Evolutionary conservation across 2,329 filamentous ascomycete species (phyloP), one percentile per base, ranked within the genome.

Genomic region (Fusarium fujikuroi): DNA sequence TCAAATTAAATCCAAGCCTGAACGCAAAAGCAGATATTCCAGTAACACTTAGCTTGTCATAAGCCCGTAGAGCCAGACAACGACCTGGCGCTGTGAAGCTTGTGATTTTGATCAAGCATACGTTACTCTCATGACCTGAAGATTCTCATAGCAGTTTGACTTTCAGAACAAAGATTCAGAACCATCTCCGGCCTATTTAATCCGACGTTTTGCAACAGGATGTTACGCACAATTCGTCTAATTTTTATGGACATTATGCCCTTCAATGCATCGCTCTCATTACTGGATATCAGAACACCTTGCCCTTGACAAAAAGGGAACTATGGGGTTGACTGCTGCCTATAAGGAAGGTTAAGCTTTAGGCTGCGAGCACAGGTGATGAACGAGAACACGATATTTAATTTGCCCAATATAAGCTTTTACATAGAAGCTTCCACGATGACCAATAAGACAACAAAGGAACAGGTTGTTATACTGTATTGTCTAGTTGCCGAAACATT

Each of bases 101-200:
- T 16, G 9, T 43, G 42, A 21, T n/a, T 6, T 14, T 7, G 11
- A 23, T 23, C n/a, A 14, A 23, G 10, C 5, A 11, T 25, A 6
- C n/a, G 7, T 25, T 7, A 23, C 5, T 9, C 11, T 23, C 42
- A 44, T 16, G 15, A 43, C n/a, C n/a, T 9, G 9, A 23, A 42
- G 40, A 6, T 15, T 23, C 14, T 8, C 14, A 23, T 23, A 7
- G 9, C n/a, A 42, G 3, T 9, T 42, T 8, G 15, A 9, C 21
- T 16, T 4, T 9, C 23, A 16, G n/a, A 43, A 11, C 9, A 8
- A 14, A 44, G 15, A 16, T 18, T 16, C 15, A 44, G 15, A 50
- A 34, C 14, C 5, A 6, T 4, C 8, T 34, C 3, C 7, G 3
- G n/a, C 16, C 7, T 3, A 3, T n/a, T 9, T 8, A 14, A 5